Evolutionary conservation across 2,329 filamentous ascomycete species (phyloP), one percentile per base, ranked within the genome.

Genomic region (Furcasterigmium furcatum): DNA sequence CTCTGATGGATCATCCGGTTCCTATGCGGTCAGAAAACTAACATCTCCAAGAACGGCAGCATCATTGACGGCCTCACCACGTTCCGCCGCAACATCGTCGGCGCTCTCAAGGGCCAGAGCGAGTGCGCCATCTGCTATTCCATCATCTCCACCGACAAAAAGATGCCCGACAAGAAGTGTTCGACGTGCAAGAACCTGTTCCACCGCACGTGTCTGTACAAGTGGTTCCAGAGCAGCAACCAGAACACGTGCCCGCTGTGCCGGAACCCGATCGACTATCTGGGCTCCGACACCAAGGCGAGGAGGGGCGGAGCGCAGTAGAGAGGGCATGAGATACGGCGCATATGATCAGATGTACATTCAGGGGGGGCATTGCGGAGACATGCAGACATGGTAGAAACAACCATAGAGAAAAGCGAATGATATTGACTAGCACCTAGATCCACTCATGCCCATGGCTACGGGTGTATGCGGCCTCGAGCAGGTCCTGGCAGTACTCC

Each of bases 81-180:
- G 9, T 97, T 95, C 75, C 83, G 88, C 52, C 82, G 85, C 52
- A 97, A 97, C 63, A 85, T 99, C 12, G 80, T 85, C 13, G 89
- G 90, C 2, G 88, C 89, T 4, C 77, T 99, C 53, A 94, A 95
- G 70, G 94, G 91, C 29, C 91, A 97, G 67, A 88, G 80, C 18
- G 94, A 99, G 66, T 99, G 94, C 61, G 90, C 94, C 9, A 97
- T 97, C 61, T 97, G 92, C 73, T 97, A 97, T 71, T 91, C 85
- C 48, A 91, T 99, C 60, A 89, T 99, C 52, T 89, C 89, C 16
- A 82, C 81, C 8, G 91, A 96, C 64, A 88, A 88, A 73, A 87
- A 87, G 65, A 82, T 95, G 64, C 94, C 94, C 0, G 92, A 94
- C 64, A 97, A 97, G 76, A 77, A 82, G 45, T 99, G 94, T 65